These are phyloP conservation scores for Geoglossum glabrum DNA, from an alignment of 495 filamentous ascomycete species.

Conservation along the genomic window DNA sequence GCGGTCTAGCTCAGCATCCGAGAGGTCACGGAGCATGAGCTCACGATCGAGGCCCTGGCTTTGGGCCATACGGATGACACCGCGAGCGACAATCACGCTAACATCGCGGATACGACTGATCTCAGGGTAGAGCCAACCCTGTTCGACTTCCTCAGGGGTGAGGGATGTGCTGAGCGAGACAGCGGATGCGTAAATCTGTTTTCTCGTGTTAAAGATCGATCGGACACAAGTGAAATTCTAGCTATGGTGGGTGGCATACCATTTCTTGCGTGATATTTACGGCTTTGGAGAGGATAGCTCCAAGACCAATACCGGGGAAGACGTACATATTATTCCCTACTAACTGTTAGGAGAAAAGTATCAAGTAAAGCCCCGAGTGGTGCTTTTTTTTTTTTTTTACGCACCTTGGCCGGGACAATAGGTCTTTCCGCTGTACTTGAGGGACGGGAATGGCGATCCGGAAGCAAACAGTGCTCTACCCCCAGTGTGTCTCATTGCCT, in stretches of 20 bases:
- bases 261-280: constrained; percentile 82
- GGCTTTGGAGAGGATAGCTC: constrained; percentile 79
- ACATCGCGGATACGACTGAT: constrained; percentile 82
- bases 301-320: constrained; percentile 91
- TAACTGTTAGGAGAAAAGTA: background rate
- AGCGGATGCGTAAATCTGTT: constrained; percentile 61
- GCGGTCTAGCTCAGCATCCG: constrained; percentile 51
- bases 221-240: background rate
- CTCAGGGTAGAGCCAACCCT: constrained; percentile 80
- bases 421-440: constrained; percentile 41
- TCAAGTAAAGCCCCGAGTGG: too few species aligned
- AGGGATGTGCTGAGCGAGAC: constrained; percentile 61
- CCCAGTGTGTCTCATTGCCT: constrained; percentile 71
- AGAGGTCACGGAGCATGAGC: constrained; percentile 43
- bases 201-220: background rate
- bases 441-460: constrained; percentile 76
- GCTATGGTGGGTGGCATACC: constrained; percentile 20
- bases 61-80: constrained; percentile 85
- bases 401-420: constrained; percentile 75
- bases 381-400: too few species aligned
- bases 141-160: constrained; percentile 56
- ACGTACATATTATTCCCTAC: constrained; percentile 73
- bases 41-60: constrained; percentile 68
- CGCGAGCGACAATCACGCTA: constrained; percentile 65
- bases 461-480: constrained; percentile 85